These are phyloP conservation scores for Colletotrichum salicis DNA, from an alignment of 2,329 filamentous ascomycete genomes.

Conservation along the genomic window DNA sequence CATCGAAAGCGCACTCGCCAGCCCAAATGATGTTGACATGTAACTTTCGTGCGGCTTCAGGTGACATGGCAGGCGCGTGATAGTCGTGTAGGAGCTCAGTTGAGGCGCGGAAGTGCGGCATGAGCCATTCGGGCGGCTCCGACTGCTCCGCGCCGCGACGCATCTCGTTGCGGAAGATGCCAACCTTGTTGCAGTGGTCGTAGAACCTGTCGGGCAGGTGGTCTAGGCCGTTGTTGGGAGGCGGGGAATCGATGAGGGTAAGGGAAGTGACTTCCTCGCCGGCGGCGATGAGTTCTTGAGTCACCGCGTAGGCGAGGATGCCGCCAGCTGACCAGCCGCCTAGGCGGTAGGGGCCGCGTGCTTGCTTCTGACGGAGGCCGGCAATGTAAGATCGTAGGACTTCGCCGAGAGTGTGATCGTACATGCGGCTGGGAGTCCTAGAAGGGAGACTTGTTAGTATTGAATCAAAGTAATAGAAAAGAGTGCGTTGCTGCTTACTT, in stretches of 20 bases:
- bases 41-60: constrained; percentile 67
- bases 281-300: constrained; percentile 66
- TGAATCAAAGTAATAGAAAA: constrained; percentile 60
- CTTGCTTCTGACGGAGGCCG: constrained; percentile 55
- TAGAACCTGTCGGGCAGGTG: constrained; percentile 72
- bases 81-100: constrained; percentile 76
- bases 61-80: constrained; percentile 63
- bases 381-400: constrained; percentile 1
- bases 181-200: constrained; percentile 77
- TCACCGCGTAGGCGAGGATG: constrained; percentile 75
- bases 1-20: constrained; percentile 76
- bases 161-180: constrained; percentile 69
- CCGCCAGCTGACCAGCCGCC: constrained; percentile 83
- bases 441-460: constrained; percentile 64
- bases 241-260: constrained; percentile 73
- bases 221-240: constrained; percentile 71
- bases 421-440: constrained; percentile 50
- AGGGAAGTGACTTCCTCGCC: constrained; percentile 69
- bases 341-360: constrained; percentile 72
- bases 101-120: constrained; percentile 77
- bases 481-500: constrained; percentile 64
- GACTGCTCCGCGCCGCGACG: constrained; percentile 53
- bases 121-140: constrained; percentile 76
- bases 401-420: neutral
- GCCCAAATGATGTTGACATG: constrained; percentile 76